Evolutionary conservation across 495 filamentous ascomycete species (phyloP), one percentile per base, ranked within the genome.

Genomic region (Neurospora sublineolata): DNA sequence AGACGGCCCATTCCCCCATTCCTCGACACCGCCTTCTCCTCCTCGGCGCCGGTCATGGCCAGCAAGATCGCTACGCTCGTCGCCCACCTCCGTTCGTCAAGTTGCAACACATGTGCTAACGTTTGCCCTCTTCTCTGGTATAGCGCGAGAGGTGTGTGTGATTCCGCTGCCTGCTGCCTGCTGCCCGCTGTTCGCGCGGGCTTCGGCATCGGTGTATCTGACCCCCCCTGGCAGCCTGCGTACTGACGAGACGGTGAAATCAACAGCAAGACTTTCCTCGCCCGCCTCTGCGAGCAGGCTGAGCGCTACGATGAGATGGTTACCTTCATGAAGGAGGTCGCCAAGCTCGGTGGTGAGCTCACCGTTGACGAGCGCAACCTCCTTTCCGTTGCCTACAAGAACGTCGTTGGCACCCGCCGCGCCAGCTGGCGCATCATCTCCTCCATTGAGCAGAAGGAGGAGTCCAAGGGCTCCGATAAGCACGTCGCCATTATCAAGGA

Each of bases 301-400:
- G 95, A 99, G 89, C 95, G 95, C 82, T 99, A 99, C 83, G 95
- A 99, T 93, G 95, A 99, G 86, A 99, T 99, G 95, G 95, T 99
- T 77, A 93, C 90, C 80, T 99, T 92, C 88, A 99, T 99, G 95
- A 99, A 99, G 92, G 93, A 97, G 90, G 95, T 99, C 81, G 95
- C 95, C 82, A 97, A 97, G 94, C 89, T 99, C 78, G 95, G 93
- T 76, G 95, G 95, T 77, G 92, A 95, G 83, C 92, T 99, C 79
- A 92, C 91, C 72, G 96, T 98, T 76, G 95, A 99, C 83, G 95
- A 99, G 88, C 93, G 95, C 83, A 99, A 99, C 87, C 92, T 99
- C 64, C 90, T 99, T 67, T 97, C 94, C 70, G 95, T 99, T 79
- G 95, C 95, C 76, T 99, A 99, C 91, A 99, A 99, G 92, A 99